phyloP scores from a whole-genome alignment of 129 eudicot species.

The Erigeron canadensis region DNA sequence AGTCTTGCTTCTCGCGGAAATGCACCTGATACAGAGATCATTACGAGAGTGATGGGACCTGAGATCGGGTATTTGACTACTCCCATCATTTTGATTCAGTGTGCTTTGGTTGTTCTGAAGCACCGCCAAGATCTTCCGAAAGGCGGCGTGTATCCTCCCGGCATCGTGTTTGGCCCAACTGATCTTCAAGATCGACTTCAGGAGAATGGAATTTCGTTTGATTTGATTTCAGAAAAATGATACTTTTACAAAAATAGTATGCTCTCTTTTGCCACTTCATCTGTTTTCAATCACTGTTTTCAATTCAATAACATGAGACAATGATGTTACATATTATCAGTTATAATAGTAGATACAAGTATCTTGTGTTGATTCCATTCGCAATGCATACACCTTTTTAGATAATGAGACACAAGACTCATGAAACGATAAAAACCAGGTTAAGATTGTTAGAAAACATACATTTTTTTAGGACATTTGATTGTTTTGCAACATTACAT shows the following conservation, averaged over 20 bases:
- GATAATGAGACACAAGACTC: background rate
- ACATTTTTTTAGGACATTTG: background rate
- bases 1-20: constrained; percentile 43
- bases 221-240: constrained; percentile 52
- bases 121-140: constrained; percentile 66
- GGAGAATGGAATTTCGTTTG: constrained; percentile 83
- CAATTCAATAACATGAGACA: constrained; percentile 15
- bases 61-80: constrained; percentile 88
- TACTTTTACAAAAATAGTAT: constrained; percentile 21
- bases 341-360: background rate
- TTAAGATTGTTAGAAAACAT: background rate
- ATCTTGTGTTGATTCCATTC: background rate
- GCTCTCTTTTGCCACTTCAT: constrained; percentile 14
- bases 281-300: background rate
- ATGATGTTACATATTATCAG: background rate
- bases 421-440: background rate
- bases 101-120: constrained; percentile 56
- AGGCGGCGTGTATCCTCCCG: constrained; percentile 88
- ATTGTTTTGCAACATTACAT: background rate
- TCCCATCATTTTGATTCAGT: constrained; percentile 72
- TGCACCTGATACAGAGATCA: constrained; percentile 57
- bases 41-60: constrained; percentile 55
- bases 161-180: constrained; percentile 80
- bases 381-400: background rate
- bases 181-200: constrained; percentile 77